phyloP scores from a whole-genome alignment of 139 green algal genomes.

The Zygnema cylindricum region DNA sequence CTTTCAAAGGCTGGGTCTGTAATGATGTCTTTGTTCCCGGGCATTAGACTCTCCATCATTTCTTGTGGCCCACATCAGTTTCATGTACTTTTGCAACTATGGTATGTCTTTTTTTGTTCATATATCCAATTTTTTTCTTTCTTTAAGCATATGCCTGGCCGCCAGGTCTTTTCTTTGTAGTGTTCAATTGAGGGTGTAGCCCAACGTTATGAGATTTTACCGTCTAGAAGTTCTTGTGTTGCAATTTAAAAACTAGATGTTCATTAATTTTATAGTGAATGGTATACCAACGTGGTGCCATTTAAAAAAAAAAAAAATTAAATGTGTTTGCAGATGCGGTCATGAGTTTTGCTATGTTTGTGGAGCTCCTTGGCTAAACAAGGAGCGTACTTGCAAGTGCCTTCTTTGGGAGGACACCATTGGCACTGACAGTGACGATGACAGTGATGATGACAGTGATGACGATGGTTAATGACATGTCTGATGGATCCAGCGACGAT shows the following conservation, averaged over 20 bases:
- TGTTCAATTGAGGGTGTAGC: not conserved
- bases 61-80: not conserved
- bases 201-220: not conserved
- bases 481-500: not conserved
- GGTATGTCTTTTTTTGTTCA: too few relatives aligned
- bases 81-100: too few relatives aligned
- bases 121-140: not conserved
- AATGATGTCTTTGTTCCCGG: not conserved
- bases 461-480: not conserved
- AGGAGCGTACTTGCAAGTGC: not conserved
- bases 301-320: not conserved
- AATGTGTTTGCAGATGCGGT: not conserved
- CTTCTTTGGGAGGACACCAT: not conserved
- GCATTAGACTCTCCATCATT: not conserved
- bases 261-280: too few relatives aligned
- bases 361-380: not conserved
- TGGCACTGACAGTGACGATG: not conserved
- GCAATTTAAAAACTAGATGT: too few relatives aligned
- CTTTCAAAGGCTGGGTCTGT: not conserved
- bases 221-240: not conserved
- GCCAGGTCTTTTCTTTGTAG: not conserved
- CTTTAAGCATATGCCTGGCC: not conserved
- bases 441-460: not conserved
- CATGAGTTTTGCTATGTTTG: conserved; percentile 43
- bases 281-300: too few relatives aligned